Conservation (phyloP, 148 eudicot species). For the Vaccinium vitisidaea region DNA sequence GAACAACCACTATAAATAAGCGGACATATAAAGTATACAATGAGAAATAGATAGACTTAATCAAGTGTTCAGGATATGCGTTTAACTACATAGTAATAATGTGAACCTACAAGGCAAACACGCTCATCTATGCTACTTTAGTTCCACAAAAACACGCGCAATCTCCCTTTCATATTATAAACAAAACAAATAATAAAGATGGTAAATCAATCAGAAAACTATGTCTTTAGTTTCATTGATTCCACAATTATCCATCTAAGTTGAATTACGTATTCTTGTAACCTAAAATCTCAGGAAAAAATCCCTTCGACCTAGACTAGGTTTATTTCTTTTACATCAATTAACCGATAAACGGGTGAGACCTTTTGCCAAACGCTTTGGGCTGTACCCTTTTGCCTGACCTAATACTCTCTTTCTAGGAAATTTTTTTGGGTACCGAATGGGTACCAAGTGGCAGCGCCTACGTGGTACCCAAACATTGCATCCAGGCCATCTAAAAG, state of each 20-base stretch:
- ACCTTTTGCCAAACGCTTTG: background rate
- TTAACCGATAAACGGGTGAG: background rate
- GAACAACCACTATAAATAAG: background rate
- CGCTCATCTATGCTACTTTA: background rate
- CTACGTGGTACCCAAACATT: too few species aligned
- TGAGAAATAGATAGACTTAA: background rate
- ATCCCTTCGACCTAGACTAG: background rate
- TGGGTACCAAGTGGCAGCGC: too few species aligned
- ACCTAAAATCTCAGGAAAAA: background rate
- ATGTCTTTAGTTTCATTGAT: background rate
- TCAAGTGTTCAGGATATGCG: background rate
- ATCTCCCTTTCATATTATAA: conserved; percentile 2
- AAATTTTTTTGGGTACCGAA: too few species aligned
- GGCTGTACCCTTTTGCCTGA: background rate
- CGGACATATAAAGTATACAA: background rate
- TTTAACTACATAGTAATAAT: background rate
- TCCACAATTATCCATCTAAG: background rate
- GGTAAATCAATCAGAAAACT: background rate
- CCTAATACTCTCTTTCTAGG: background rate
- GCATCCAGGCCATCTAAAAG: too few species aligned
- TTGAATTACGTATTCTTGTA: background rate
- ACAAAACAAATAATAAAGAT: background rate
- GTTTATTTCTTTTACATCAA: background rate
- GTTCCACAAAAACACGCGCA: background rate
- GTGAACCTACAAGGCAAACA: background rate